A percentile compares a stretch with the other conserved stretches of the same genome.
These are phyloP conservation scores for Diaporthe sp. DNA, from an alignment of 2,329 filamentous ascomycete genomes.

Conservation along the genomic window DNA sequence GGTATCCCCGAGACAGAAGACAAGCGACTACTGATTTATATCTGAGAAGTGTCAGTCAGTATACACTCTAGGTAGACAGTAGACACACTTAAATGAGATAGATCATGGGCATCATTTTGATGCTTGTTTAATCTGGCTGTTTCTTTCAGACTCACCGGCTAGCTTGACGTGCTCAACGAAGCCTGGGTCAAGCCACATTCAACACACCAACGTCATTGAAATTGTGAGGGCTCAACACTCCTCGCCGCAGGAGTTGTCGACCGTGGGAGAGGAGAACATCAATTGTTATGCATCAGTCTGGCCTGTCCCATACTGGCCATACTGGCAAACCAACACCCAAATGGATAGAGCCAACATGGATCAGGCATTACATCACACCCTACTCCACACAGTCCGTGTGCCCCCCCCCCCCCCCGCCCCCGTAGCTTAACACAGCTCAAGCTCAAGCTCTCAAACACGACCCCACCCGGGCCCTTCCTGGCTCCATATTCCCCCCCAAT, in stretches of 20 bases:
- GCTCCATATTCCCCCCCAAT: slow-evolving; percentile 6
- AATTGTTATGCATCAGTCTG: background rate
- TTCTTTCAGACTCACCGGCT: background rate
- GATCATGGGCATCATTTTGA: background rate
- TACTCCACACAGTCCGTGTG: background rate
- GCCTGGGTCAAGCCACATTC: background rate
- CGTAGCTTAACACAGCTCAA: background rate
- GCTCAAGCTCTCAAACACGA: slow-evolving; percentile 16
- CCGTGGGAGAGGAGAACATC: background rate
- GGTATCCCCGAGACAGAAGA: background rate
- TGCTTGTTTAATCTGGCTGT: background rate
- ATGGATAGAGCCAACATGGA: background rate
- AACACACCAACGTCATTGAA: background rate
- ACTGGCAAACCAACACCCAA: background rate
- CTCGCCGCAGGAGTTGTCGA: background rate
- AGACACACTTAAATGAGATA: background rate
- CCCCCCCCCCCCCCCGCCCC: too few relatives aligned
- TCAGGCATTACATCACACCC: background rate
- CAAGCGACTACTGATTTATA: background rate
- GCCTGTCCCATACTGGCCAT: background rate
- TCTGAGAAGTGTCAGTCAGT: background rate
- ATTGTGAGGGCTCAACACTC: background rate
- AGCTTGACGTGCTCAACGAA: background rate
- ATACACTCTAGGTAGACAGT: too few relatives aligned
- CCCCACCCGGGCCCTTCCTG: background rate